Conservation (phyloP, 1,284 basidiomycete genomes). For the Apiotrichum mycotoxinovorans region DNA sequence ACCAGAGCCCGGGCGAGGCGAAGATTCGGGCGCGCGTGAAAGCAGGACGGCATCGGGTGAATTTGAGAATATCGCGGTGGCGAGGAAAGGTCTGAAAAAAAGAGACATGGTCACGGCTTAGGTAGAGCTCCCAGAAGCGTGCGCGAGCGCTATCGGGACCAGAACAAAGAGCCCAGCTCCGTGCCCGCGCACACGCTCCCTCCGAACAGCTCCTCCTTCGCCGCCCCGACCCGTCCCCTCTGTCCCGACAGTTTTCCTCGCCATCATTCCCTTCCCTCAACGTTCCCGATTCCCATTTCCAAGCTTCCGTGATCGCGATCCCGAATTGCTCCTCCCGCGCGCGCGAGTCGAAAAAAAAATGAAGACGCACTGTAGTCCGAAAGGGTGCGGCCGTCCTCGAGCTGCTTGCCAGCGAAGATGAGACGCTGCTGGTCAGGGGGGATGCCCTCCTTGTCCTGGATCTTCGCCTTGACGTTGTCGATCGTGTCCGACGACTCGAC, state of each 20-base stretch:
- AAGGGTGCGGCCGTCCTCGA: conserved; percentile 92
- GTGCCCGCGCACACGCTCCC: too few species aligned
- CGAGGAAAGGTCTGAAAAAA: too few species aligned
- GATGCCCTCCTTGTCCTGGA: conserved; percentile 65
- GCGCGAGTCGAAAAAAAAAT: too few species aligned
- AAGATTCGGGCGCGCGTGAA: too few species aligned
- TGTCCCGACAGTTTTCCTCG: neutral
- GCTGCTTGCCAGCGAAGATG: conserved; percentile 93
- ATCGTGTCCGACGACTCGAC: conserved; percentile 60
- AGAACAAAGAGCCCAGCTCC: too few species aligned
- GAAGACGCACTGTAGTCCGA: conserved; percentile 70
- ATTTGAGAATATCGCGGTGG: too few species aligned
- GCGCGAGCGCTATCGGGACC: too few species aligned
- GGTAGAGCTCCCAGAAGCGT: too few species aligned
- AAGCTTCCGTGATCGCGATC: neutral
- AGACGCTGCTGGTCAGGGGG: conserved; percentile 91
- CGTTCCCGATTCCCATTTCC: neutral
- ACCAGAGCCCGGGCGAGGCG: neutral
- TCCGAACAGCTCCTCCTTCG: too few species aligned
- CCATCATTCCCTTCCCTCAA: neutral
- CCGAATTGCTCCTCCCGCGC: neutral
- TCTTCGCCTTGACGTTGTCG: conserved; percentile 61
- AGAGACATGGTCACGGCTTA: too few species aligned
- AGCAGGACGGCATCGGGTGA: too few species aligned
- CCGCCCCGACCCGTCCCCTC: neutral